These are phyloP conservation scores for Sutorius eximius DNA, from an alignment of 1,284 basidiomycete species.

Conservation along the genomic window DNA sequence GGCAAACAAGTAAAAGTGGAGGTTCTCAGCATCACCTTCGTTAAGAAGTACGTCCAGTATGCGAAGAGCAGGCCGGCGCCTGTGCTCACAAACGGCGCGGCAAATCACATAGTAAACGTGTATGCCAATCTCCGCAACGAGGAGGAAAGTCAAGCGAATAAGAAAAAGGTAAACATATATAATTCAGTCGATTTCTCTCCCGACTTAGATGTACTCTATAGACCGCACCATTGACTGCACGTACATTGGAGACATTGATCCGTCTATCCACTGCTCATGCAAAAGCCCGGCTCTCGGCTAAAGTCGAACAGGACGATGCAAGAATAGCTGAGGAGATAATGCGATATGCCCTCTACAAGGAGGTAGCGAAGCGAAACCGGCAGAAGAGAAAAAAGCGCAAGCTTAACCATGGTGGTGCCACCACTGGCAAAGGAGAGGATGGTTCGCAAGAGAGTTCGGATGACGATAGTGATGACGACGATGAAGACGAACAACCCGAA, in stretches of 20 bases:
- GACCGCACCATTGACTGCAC: conserved; percentile 97
- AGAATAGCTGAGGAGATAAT: conserved; percentile 92
- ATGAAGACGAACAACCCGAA: conserved; percentile 38
- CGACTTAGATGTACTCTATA: conserved; percentile 36
- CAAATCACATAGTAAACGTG: conserved; percentile 91
- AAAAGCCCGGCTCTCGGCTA: conserved; percentile 86
- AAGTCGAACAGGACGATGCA: conserved; percentile 87
- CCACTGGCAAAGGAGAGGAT: conserved; percentile 41
- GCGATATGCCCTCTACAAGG: conserved; percentile 97
- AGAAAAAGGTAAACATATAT: conserved; percentile 70
- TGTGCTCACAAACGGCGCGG: conserved; percentile 87
- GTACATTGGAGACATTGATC: conserved; percentile 98
- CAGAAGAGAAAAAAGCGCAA: conserved; percentile 76
- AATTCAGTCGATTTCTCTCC: conserved; percentile 1
- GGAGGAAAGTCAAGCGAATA: conserved; percentile 80
- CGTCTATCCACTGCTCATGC: conserved; percentile 98
- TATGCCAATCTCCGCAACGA: conserved; percentile 94
- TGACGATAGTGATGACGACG: conserved; percentile 47
- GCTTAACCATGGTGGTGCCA: conserved; percentile 58
- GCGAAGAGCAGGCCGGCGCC: conserved; percentile 89
- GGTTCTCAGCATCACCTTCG: conserved; percentile 89
- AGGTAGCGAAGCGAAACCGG: conserved; percentile 81
- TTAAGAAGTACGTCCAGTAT: conserved; percentile 99
- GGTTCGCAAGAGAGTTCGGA: conserved; percentile 43
- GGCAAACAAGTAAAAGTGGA: conserved; percentile 71